Evolutionary conservation across 129 eudicot species (phyloP).

Genomic region (Solidago caesia): DNA sequence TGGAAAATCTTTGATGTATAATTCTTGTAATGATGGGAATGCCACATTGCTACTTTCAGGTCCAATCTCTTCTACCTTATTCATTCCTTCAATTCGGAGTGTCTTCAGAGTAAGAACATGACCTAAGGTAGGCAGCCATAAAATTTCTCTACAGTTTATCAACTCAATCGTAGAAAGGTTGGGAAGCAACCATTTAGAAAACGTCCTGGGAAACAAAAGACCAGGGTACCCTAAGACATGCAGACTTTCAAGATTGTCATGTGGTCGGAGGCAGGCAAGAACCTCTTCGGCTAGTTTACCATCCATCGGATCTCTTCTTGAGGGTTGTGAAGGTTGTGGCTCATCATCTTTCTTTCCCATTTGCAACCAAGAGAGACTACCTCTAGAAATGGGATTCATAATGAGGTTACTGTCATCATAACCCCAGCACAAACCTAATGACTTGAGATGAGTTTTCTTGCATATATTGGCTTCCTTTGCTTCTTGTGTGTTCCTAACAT

Average conservation of each 20-base stretch:
- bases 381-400: constrained; percentile 27
- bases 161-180: constrained; percentile 19
- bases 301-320: constrained; percentile 11
- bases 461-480: constrained; percentile 24
- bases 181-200: constrained; percentile 28
- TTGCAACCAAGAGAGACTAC: constrained; percentile 21
- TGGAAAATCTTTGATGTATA: constrained; percentile 20
- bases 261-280: constrained; percentile 25
- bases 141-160: constrained; percentile 27
- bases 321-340: constrained; percentile 16
- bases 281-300: constrained; percentile 16
- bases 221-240: constrained; percentile 36
- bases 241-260: constrained; percentile 23
- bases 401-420: constrained; percentile 20
- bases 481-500: constrained; percentile 12
- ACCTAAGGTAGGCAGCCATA: constrained; percentile 26
- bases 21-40: constrained; percentile 37
- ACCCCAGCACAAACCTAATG: constrained; percentile 31
- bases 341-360: constrained; percentile 7
- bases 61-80: constrained; percentile 14
- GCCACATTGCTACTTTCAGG: constrained; percentile 11
- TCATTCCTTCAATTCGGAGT: constrained; percentile 33
- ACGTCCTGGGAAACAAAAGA: constrained; percentile 9
- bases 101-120: constrained; percentile 31
- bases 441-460: constrained; percentile 25